Evolutionary conservation across 2,329 filamentous ascomycete genomes (phyloP).

Genomic region (Colletotrichum godetiae): DNA sequence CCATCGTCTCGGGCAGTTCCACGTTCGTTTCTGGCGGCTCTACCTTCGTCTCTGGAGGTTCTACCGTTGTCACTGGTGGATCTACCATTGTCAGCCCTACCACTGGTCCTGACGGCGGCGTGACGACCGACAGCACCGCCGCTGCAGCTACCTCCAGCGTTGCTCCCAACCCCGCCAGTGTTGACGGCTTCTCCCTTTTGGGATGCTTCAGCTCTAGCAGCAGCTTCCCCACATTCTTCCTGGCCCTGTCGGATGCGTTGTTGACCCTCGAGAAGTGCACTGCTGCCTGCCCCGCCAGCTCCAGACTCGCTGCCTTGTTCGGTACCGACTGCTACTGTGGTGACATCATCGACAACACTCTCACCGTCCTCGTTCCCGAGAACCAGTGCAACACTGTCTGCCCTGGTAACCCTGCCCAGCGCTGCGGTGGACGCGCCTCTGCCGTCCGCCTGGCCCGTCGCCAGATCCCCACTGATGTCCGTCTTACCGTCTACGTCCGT

Average conservation of each 20-base stretch:
- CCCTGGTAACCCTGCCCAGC: conserved; percentile 40
- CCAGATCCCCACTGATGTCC: conserved; percentile 8
- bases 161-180: conserved; percentile 31
- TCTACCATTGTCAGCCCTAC: conserved; percentile 8
- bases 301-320: conserved; percentile 42
- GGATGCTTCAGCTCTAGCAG: conserved; percentile 41
- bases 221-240: conserved; percentile 41
- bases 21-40: background rate
- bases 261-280: conserved; percentile 43
- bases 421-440: conserved; percentile 41
- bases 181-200: conserved; percentile 39
- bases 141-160: background rate
- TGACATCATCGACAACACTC: conserved; percentile 22
- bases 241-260: conserved; percentile 17
- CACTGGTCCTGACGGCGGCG: background rate
- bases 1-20: background rate
- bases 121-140: background rate
- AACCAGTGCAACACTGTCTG: conserved; percentile 42
- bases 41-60: background rate
- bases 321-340: conserved; percentile 46
- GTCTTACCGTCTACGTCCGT: conserved; percentile 22
- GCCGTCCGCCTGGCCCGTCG: background rate
- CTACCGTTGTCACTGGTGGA: background rate
- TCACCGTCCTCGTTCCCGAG: conserved; percentile 27
- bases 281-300: conserved; percentile 34